Base-by-base conservation (phyloP, 75 land plant species). In the Selaginella tamariscina region DNA sequence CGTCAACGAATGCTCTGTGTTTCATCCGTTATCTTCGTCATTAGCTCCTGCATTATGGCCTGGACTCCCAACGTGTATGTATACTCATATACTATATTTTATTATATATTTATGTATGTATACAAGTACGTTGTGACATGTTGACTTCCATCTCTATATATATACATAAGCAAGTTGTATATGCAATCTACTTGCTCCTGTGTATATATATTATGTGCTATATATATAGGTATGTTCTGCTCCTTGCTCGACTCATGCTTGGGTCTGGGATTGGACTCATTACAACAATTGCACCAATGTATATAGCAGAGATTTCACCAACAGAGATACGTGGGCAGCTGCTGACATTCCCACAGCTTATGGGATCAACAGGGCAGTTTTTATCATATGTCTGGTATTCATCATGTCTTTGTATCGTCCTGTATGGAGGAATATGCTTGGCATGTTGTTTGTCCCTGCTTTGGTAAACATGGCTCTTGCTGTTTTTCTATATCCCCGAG, bases 351-450 rank as follows among this genome's bases (percentile, higher is more conserved):
- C 94, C 97, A 0, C 97, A 92, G 73, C 77, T 92, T 22, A 62
- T 74, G 64, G 97, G 97, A 29, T 84, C 87, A 27, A 63, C 28
- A 33, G 97, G 97, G 62, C 81, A 88, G 89, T 84, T 92, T 32
- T 71, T 92, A 28, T 81, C 97, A 1, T 92, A 92, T 55, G 87
- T 88, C 82, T 92, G 85, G 87, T 89, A 9, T 92, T 92, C 69
- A 79, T 81, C 21, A 74, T 92, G 83, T 92, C 97, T 9, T 70
- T 92, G 32, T 56, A 65, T 0, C 73, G 71, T 0, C 87, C 86
- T 8, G 82, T 74, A 65, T 92, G 97, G 97, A 80, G 97, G 39
- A n/a, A 83, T 55, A 92, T 92, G 89, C 80, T 92, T 20, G 94
- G 87, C 15, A 68, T 88, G 33, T 64, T 88, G 18, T 79, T 78